phyloP scores from a whole-genome alignment of 805 yeast species.

The Pichia cabralensis region DNA sequence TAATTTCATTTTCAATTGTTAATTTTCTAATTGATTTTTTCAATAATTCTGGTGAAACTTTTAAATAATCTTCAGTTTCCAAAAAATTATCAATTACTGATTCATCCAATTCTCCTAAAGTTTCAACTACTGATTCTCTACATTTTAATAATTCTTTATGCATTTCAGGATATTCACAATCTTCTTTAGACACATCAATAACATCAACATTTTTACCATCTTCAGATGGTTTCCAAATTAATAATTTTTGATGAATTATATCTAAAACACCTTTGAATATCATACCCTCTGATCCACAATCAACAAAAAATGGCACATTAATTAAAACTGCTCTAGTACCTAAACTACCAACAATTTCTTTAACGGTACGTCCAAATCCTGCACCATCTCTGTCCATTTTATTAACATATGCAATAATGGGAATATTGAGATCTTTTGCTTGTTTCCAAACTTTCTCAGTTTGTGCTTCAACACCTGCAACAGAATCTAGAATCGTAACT shows the following conservation, averaged over 20 bases:
- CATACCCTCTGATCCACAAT: slow-evolving; percentile 28
- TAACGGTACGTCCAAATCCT: slow-evolving; percentile 82
- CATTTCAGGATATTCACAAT: slow-evolving; percentile 38
- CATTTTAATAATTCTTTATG: no score
- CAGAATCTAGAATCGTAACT: slow-evolving; percentile 86
- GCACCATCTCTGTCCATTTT: slow-evolving; percentile 98
- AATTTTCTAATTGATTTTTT: slow-evolving; percentile 51
- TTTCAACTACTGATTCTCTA: slow-evolving; percentile 73
- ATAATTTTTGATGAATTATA: slow-evolving; percentile 50
- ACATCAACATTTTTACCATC: slow-evolving; percentile 45
- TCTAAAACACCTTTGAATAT: slow-evolving; percentile 68
- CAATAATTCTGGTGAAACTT: slow-evolving; percentile 47
- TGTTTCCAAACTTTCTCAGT: slow-evolving; percentile 96
- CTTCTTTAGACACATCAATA: slow-evolving; percentile 28
- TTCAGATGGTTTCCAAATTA: slow-evolving; percentile 36
- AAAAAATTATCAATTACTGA: slow-evolving; percentile 64
- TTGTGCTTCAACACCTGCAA: slow-evolving; percentile 97
- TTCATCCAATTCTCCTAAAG: slow-evolving; percentile 78
- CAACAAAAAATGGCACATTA: slow-evolving; percentile 66
- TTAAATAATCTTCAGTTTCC: slow-evolving; percentile 63
- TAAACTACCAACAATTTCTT: slow-evolving; percentile 68
- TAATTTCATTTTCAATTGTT: slow-evolving; percentile 46
- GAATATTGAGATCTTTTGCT: slow-evolving; percentile 57
- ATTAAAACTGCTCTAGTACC: slow-evolving; percentile 64
- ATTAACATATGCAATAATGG: slow-evolving; percentile 72